These are phyloP conservation scores for Aspergillus sergii DNA, from an alignment of 2,329 filamentous ascomycete genomes.

Conservation along the genomic window DNA sequence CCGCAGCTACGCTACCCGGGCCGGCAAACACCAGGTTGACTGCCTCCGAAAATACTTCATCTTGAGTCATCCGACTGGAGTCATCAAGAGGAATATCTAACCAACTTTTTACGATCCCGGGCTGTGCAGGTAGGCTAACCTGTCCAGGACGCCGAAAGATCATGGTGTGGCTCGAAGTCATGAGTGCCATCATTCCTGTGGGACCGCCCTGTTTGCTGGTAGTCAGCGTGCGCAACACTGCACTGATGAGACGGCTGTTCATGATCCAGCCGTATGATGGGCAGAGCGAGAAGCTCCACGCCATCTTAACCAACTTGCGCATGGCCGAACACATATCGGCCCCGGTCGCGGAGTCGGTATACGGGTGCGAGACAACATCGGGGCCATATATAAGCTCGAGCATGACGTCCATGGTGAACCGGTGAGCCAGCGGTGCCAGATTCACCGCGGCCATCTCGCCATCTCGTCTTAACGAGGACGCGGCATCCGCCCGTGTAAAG, in stretches of 20 bases:
- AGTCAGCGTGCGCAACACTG: constrained; percentile 5
- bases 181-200: constrained; percentile 11
- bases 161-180: constrained; percentile 4
- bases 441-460: constrained; percentile 8
- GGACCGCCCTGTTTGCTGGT: constrained; percentile 4
- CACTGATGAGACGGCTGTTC: constrained; percentile 13
- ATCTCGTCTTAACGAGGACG: background rate
- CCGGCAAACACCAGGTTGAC: constrained; percentile 22
- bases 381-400: constrained; percentile 22
- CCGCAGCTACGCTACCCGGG: constrained; percentile 21
- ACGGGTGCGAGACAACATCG: constrained; percentile 13
- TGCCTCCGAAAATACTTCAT: constrained; percentile 16
- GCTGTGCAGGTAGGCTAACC: constrained; percentile 5
- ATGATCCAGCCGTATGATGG: constrained; percentile 21
- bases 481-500: constrained; percentile 9
- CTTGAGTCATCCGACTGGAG: constrained; percentile 15
- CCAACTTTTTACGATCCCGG: constrained; percentile 20
- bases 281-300: constrained; percentile 21
- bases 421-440: constrained; percentile 16
- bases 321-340: constrained; percentile 10
- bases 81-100: constrained; percentile 16
- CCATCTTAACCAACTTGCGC: constrained; percentile 15
- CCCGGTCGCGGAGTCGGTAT: constrained; percentile 13
- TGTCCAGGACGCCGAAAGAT: constrained; percentile 12
- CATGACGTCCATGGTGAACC: constrained; percentile 18